Evolutionary conservation across 192 early-diverging fungal species (phyloP).

Genomic region (Coemansia sp.): DNA sequence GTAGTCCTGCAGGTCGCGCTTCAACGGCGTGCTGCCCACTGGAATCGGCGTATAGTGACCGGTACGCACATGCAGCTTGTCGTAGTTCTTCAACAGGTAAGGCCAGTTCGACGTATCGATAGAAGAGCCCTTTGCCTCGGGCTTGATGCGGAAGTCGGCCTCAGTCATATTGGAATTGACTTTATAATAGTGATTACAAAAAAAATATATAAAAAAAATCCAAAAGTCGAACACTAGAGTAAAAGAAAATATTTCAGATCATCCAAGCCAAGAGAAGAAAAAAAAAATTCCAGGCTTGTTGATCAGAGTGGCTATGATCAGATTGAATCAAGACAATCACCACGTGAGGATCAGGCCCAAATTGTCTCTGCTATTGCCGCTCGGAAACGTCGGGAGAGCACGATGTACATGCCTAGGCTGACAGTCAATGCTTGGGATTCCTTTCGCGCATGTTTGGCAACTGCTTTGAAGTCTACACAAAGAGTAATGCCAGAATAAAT

Average conservation of each 20-base stretch:
- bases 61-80: conserved; percentile 96
- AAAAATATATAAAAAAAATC: not conserved
- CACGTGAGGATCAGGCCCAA: too few relatives aligned
- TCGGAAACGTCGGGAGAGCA: too few relatives aligned
- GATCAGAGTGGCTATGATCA: not conserved
- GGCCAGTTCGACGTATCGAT: conserved; percentile 97
- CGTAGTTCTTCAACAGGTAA: conserved; percentile 96
- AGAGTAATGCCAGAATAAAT: too few relatives aligned
- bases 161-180: conserved; percentile 15
- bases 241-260: not conserved
- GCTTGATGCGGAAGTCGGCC: conserved; percentile 75
- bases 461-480: too few relatives aligned
- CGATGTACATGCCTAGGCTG: too few relatives aligned
- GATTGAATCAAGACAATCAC: not conserved
- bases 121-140: conserved; percentile 70
- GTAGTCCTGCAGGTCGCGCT: conserved; percentile 89
- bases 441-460: too few relatives aligned
- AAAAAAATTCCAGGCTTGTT: conserved; percentile 1
- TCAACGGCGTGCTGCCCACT: conserved; percentile 90
- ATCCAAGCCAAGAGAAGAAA: too few relatives aligned
- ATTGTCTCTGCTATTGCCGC: too few relatives aligned
- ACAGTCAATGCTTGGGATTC: too few relatives aligned
- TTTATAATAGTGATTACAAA: not conserved
- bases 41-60: conserved; percentile 99
- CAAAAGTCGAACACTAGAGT: not conserved